A percentile compares a stretch with the other conserved stretches of the same genome.
phyloP scores from a whole-genome alignment of 208 protist genomes.

The Trypanosomatidae sp. region DNA sequence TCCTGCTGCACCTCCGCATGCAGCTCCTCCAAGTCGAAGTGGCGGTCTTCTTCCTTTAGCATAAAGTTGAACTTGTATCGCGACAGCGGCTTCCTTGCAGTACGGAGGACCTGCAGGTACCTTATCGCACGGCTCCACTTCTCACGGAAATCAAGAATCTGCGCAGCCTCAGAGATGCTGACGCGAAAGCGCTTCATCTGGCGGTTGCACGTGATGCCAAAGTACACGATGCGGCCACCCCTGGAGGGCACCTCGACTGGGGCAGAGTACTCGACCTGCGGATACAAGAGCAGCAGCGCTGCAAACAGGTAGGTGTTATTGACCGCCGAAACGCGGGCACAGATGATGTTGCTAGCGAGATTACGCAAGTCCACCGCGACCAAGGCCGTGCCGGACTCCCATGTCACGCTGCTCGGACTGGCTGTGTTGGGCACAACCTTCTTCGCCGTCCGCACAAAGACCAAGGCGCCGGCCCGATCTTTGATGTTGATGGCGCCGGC shows the following conservation, averaged over 20 bases:
- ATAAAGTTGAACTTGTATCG: constrained; percentile 59
- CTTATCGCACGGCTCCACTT: constrained; percentile 61
- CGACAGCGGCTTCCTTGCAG: constrained; percentile 55
- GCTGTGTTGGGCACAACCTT: constrained; percentile 49
- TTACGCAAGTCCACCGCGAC: constrained; percentile 70
- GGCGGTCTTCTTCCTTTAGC: constrained; percentile 72
- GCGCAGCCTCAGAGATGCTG: constrained; percentile 60
- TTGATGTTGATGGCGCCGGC: constrained; percentile 55
- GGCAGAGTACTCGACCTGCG: constrained; percentile 80
- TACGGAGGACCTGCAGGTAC: constrained; percentile 78
- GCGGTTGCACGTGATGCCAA: constrained; percentile 83
- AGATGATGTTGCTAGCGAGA: constrained; percentile 42
- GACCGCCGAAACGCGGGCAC: constrained; percentile 58
- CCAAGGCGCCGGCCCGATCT: constrained; percentile 64
- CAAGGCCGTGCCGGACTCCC: constrained; percentile 60
- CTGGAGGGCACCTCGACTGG: constrained; percentile 49
- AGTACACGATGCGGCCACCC: constrained; percentile 67
- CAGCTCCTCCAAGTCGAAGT: constrained; percentile 67
- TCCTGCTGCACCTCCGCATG: constrained; percentile 58
- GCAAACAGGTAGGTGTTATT: constrained; percentile 79
- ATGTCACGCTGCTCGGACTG: constrained; percentile 49
- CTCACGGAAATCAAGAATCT: constrained; percentile 87
- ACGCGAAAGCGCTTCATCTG: constrained; percentile 88
- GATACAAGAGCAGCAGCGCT: constrained; percentile 77
- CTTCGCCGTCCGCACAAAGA: constrained; percentile 89